Percentiles rank a stretch among this genome's conserved stretches.
Conservation (phyloP, 2,329 filamentous ascomycete species). For the Hirsutella rhossiliensis region DNA sequence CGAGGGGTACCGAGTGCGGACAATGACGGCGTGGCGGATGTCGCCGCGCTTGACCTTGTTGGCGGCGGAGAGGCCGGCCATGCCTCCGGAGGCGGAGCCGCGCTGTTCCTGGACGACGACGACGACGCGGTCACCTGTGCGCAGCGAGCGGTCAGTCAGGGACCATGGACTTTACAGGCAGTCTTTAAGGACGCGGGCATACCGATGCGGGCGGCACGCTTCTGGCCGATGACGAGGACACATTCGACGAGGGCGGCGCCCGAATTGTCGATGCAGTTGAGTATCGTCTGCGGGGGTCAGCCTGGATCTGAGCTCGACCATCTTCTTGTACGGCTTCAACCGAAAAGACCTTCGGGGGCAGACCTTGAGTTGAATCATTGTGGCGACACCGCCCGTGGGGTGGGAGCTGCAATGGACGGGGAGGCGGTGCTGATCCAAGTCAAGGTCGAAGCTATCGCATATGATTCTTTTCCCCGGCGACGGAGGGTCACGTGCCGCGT, state of each 20-base stretch:
- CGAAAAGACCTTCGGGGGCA: no score
- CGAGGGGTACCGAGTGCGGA: slow-evolving; percentile 79
- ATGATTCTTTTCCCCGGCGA: no score
- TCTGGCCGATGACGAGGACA: slow-evolving; percentile 83
- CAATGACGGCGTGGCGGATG: slow-evolving; percentile 90
- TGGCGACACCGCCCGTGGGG: slow-evolving; percentile 20
- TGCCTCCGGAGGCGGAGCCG: slow-evolving; percentile 59
- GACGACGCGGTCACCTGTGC: slow-evolving; percentile 93
- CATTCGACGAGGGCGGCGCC: slow-evolving; percentile 96
- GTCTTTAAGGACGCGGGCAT: slow-evolving; percentile 17
- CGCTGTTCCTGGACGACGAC: slow-evolving; percentile 97
- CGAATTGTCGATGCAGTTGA: slow-evolving; percentile 99
- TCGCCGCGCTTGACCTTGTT: slow-evolving; percentile 95
- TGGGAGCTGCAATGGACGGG: slow-evolving; percentile 1
- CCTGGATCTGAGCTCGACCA: not conserved
- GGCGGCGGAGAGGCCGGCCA: slow-evolving; percentile 59
- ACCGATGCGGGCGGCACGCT: slow-evolving; percentile 83
- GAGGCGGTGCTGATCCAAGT: not conserved
- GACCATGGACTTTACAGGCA: not conserved
- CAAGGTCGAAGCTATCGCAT: no score
- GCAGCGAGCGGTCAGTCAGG: slow-evolving; percentile 2
- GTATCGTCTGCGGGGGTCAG: slow-evolving; percentile 57
- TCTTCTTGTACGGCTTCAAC: no score
- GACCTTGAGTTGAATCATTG: slow-evolving; percentile 89
- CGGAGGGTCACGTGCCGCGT: no score